Evolutionary conservation across 2,329 filamentous ascomycete genomes (phyloP).

Genomic region (Aspergillus ochraceoroseus): DNA sequence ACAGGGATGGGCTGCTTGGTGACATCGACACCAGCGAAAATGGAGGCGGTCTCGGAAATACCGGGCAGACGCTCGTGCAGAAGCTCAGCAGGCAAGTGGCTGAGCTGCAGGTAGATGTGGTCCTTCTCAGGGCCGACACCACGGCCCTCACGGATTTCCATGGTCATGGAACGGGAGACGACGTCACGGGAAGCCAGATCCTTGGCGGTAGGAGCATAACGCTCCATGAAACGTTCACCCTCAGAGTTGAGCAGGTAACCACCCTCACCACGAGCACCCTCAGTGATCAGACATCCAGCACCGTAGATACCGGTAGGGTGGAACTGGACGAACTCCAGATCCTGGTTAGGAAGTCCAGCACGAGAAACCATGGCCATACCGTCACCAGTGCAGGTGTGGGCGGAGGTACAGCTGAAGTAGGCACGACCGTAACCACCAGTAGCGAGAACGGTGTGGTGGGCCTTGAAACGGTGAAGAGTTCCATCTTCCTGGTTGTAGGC

Average conservation of each 20-base stretch:
- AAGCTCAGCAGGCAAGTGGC: constrained; percentile 85
- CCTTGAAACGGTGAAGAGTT: constrained; percentile 92
- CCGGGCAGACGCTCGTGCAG: constrained; percentile 94
- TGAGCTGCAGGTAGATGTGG: constrained; percentile 97
- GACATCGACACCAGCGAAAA: constrained; percentile 96
- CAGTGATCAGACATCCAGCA: constrained; percentile 94
- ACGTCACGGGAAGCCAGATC: constrained; percentile 95
- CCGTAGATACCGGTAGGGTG: constrained; percentile 99
- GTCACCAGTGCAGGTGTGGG: constrained; percentile 97
- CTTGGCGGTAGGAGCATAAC: constrained; percentile 95
- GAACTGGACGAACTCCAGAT: constrained; percentile 99
- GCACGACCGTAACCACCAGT: constrained; percentile 96
- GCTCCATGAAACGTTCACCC: constrained; percentile 99
- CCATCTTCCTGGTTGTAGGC: constrained; percentile 99
- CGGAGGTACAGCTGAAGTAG: constrained; percentile 97
- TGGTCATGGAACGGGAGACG: constrained; percentile 94
- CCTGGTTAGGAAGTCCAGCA: constrained; percentile 95
- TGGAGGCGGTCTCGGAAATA: constrained; percentile 97
- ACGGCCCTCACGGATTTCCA: constrained; percentile 95
- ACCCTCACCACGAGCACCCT: constrained; percentile 96
- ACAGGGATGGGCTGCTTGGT: constrained; percentile 96
- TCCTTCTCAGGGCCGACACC: constrained; percentile 97
- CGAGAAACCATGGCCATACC: constrained; percentile 99
- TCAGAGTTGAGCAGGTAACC: constrained; percentile 96
- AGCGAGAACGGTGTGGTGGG: constrained; percentile 93